Base-by-base conservation (phyloP, 2,329 filamentous ascomycete species). In the Trichoderma atrobrunneum region DNA sequence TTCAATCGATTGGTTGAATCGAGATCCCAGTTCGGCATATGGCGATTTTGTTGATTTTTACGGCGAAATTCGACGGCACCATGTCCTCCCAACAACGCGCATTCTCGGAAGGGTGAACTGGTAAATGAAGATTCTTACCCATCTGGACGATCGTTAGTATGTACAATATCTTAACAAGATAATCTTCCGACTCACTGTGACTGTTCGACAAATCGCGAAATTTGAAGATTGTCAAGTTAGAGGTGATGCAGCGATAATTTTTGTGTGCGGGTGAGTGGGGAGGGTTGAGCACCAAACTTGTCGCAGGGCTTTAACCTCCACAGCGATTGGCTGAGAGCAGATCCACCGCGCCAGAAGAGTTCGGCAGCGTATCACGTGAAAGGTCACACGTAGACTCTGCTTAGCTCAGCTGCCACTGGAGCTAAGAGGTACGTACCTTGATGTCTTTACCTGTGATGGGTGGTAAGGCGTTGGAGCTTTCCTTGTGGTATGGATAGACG, bases 91-190 rank as follows among this genome's bases (percentile, higher is more conserved):
- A n/a, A 43, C 72, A 72, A 60, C 72, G 72, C 69, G 72, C 72
- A 72, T 72, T 68, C 60, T 72, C 57, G 63, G 16, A 56, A n/a
- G 14, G 24, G 57, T 66, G 18, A 62, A 51, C 16, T 48, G 54
- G 3, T 28, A 10, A 60, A 28, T 51, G 56, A 80, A 74, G 73
- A 39, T 77, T 80, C 88, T 89, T 89, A 90, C 88, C 88, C 88
- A 90, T 90, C 88, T 90, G 81, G 75, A 75, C 71, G 56, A 74
- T 76, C 76, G 81, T 87, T 80, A 87, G 84, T 79, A 70, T 62
- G 76, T 71, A 70, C 73, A 71, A 32, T 71, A 74, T 81, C 80
- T 77, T 80, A 82, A 82, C 81, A 82, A 77, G 82, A 78, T 81
- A 76, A 72, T 72, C 71, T 75, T 71, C 63, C 68, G 75, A 85